A percentile compares a stretch with the other conserved stretches of the same genome.
phyloP scores from a whole-genome alignment of 1,284 basidiomycete genomes.

The Omphalotus olearius region DNA sequence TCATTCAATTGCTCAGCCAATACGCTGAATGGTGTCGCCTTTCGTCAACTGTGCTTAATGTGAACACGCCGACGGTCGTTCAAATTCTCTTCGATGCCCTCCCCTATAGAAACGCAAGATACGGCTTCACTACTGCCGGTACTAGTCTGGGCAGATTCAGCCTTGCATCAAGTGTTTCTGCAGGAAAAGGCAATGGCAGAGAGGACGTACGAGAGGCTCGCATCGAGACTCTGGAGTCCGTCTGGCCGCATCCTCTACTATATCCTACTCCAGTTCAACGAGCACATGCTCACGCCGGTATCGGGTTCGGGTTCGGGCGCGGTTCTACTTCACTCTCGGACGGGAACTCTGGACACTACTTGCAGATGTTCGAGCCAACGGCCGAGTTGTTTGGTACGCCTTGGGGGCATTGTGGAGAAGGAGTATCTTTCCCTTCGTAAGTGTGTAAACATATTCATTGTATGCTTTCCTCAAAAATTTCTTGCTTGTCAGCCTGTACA shows the following conservation, averaged over 20 bases:
- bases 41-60: constrained; percentile 11
- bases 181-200: constrained; percentile 16
- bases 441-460: not conserved
- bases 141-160: constrained; percentile 10
- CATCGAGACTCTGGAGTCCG: constrained; percentile 8
- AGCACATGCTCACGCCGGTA: constrained; percentile 15
- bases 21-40: constrained; percentile 18
- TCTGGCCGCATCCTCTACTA: constrained; percentile 12
- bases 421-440: constrained; percentile 17
- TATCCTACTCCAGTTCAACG: constrained; percentile 17
- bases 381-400: constrained; percentile 19
- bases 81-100: constrained; percentile 12
- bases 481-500: constrained; percentile 12
- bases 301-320: not conserved
- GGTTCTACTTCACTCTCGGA: not conserved
- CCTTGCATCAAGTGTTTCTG: constrained; percentile 16
- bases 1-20: constrained; percentile 8
- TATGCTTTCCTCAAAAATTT: not conserved
- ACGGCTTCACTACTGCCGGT: not conserved
- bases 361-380: constrained; percentile 4
- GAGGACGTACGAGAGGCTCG: constrained; percentile 15
- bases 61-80: constrained; percentile 20
- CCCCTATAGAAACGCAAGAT: not conserved
- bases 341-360: no score
- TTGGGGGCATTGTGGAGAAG: constrained; percentile 20